These are phyloP conservation scores for Acanthamoeba triangularis DNA, from an alignment of 208 protist species.

Conservation along the genomic window DNA sequence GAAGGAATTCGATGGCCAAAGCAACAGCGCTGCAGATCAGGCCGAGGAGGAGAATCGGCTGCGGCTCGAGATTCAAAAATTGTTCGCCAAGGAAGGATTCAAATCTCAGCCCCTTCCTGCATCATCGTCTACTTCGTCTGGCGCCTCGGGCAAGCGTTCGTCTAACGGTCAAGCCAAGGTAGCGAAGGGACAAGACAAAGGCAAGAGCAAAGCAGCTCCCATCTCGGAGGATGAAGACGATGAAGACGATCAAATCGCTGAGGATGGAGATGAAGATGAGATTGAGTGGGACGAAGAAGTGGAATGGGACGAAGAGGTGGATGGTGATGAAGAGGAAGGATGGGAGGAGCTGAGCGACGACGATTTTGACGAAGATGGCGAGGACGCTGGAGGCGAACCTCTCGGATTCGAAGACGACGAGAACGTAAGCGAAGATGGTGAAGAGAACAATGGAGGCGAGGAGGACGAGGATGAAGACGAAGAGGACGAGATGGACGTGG, in stretches of 20 bases:
- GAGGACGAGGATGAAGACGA: constrained; percentile 8
- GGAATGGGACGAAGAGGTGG: constrained; percentile 19
- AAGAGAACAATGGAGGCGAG: too few species aligned
- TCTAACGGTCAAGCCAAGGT: not conserved
- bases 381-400: not conserved
- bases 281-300: constrained; percentile 28
- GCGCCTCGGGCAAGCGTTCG: not conserved
- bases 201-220: not conserved
- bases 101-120: not conserved
- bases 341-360: not conserved
- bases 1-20: not conserved
- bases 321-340: constrained; percentile 8
- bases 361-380: constrained; percentile 40
- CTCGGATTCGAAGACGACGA: not conserved
- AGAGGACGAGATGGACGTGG: not conserved
- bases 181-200: not conserved
- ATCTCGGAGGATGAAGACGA: not conserved
- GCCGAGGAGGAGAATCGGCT: constrained; percentile 20
- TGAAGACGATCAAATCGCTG: not conserved
- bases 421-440: not conserved
- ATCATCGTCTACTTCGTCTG: not conserved
- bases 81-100: constrained; percentile 29
- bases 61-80: not conserved
- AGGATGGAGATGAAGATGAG: not conserved
- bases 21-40: not conserved